phyloP scores from a whole-genome alignment of 1,139 yeast genomes.

The Saccharomyces hybrid region DNA sequence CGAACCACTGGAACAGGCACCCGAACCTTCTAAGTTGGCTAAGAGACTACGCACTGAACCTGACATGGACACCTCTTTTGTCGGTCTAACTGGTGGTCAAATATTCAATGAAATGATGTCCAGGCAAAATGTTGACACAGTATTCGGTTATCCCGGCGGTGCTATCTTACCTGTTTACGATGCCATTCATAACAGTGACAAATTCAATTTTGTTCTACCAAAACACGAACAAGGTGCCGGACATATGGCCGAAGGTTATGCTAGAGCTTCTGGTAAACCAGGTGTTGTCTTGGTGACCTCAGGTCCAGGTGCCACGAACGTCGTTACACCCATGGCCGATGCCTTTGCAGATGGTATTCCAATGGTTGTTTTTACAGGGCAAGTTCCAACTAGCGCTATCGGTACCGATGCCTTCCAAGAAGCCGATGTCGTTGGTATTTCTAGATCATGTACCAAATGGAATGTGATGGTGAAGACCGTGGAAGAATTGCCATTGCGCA shows the following conservation, averaged over 20 bases:
- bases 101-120: slow-evolving; percentile 98
- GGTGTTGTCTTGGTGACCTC: slow-evolving; percentile 97
- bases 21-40: slow-evolving; percentile 8
- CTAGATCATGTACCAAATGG: slow-evolving; percentile 97
- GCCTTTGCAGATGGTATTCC: slow-evolving; percentile 98
- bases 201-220: slow-evolving; percentile 85
- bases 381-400: slow-evolving; percentile 89
- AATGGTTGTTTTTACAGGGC: slow-evolving; percentile 92
- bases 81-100: slow-evolving; percentile 95
- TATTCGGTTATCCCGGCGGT: slow-evolving; percentile 96
- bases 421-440: slow-evolving; percentile 95
- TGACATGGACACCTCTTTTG: slow-evolving; percentile 72
- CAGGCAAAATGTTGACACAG: slow-evolving; percentile 89
- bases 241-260: slow-evolving; percentile 99
- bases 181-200: slow-evolving; percentile 86
- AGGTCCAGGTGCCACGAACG: slow-evolving; percentile 98
- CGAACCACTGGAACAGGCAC: slow-evolving; percentile 15
- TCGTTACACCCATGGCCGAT: slow-evolving; percentile 95
- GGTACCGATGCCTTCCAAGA: slow-evolving; percentile 99
- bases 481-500: slow-evolving; percentile 89
- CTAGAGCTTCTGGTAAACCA: slow-evolving; percentile 92
- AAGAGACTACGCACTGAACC: slow-evolving; percentile 7
- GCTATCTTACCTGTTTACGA: slow-evolving; percentile 97
- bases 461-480: slow-evolving; percentile 96
- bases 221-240: slow-evolving; percentile 99